phyloP scores from a whole-genome alignment of 306 rosid genomes.

The Casuarina glauca region DNA sequence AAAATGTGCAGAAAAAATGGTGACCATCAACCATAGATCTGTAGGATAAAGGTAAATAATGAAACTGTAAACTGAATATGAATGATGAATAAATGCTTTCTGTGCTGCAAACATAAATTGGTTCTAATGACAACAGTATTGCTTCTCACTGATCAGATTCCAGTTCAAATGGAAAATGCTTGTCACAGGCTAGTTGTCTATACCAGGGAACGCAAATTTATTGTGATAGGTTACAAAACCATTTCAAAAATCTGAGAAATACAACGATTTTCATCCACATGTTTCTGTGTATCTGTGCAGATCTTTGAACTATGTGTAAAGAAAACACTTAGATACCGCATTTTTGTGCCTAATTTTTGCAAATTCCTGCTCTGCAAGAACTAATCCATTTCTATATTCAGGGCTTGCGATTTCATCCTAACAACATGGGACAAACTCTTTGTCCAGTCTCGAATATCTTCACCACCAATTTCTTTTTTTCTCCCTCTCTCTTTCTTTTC shows the following conservation, averaged over 20 bases:
- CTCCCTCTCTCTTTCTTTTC: no score
- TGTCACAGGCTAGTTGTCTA: neutral
- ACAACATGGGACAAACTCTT: neutral
- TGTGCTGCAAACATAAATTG: neutral
- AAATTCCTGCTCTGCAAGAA: neutral
- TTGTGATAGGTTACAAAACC: no score
- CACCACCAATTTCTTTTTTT: no score
- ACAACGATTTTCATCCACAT: neutral
- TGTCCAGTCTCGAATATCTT: neutral
- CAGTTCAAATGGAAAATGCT: neutral
- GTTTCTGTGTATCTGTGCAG: neutral
- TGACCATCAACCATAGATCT: neutral
- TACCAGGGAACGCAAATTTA: neutral
- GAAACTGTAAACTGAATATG: neutral
- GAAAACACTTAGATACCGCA: no score
- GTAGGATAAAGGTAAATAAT: no score
- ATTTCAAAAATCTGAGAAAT: no score
- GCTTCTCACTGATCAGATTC: neutral
- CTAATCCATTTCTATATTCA: neutral
- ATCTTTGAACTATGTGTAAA: neutral
- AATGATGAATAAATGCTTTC: neutral
- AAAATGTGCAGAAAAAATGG: slow-evolving; percentile 9
- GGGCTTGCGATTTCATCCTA: neutral
- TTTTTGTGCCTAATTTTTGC: neutral
- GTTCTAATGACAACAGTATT: neutral